Base-by-base conservation (phyloP, 2,329 filamentous ascomycete species). In the Graphium sp. region DNA sequence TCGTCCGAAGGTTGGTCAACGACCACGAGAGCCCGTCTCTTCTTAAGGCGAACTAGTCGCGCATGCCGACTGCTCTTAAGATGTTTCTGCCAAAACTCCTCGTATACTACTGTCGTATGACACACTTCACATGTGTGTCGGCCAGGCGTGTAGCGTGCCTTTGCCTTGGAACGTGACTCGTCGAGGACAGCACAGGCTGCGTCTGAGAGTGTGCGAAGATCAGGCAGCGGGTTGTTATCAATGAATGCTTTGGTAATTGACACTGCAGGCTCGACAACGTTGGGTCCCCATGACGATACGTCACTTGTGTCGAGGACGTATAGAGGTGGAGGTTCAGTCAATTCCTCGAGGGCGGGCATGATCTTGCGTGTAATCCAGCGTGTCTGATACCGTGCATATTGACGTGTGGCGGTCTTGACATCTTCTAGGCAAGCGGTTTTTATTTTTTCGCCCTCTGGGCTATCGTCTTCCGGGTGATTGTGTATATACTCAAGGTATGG, bases 281-380 rank as follows among this genome's bases (percentile, higher is more conserved):
- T 54, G 1, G 59, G 46, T 1, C 60, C 41, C 62, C 81, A 94
- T 2, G 51, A 43, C 0, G 56, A 42, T 3, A 74, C 55, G 38
- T 89, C 62, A 3, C 77, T 83, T 36, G 80, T 80, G 50, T 98
- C 82, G 2, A 95, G 53, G 2, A 95, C 52, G 46, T 80, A 95
- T 2, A 94, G 56, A 20, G 57, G 67, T 11, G 60, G 51, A 3
- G 53, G 59, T 20, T 66, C 59, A n/a, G n/a, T n/a, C n/a, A n/a
- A n/a, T 12, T 68, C 62, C 21, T 55, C 59, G 17, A 89, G 55
- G 1, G 74, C 69, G 7, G 75, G 72, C 23, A 89, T 63, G 16
- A 92, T 64, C 44, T 92, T 92, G 39, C 76, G 68, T 11, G 76
- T 68, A 31, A 95, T 91, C 83, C 85, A 98, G 33, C 75, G 70